phyloP scores from a whole-genome alignment of 805 yeast genomes.

The Saturnispora besseyi region DNA sequence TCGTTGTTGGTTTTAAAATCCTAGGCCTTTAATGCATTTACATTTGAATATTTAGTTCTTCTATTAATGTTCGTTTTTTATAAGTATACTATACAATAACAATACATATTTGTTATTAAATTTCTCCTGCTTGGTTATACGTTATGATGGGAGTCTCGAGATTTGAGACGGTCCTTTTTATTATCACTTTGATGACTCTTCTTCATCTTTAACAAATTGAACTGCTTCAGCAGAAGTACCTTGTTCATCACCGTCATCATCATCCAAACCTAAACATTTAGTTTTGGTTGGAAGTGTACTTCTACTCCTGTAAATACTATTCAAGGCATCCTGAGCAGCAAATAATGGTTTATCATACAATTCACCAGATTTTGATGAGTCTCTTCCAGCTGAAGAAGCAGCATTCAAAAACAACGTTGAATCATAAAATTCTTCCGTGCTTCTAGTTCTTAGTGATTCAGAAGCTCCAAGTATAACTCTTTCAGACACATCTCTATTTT shows the following conservation, averaged over 20 bases:
- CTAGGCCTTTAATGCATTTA: not conserved
- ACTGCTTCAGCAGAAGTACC: conserved; percentile 27
- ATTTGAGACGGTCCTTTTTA: not conserved
- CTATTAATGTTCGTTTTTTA: not conserved
- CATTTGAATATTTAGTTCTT: not conserved
- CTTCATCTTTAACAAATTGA: conserved; percentile 21
- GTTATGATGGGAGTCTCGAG: no score
- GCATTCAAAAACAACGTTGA: conserved; percentile 46
- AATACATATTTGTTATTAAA: no score
- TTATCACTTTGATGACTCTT: not conserved
- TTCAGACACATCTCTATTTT: conserved; percentile 48
- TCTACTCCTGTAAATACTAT: conserved; percentile 40
- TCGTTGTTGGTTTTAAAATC: conserved; percentile 56
- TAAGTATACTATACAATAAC: not conserved
- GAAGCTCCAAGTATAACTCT: conserved; percentile 43
- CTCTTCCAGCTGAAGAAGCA: conserved; percentile 29
- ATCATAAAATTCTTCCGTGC: conserved; percentile 40
- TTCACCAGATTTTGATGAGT: conserved; percentile 33
- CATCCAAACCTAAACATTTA: conserved; percentile 19
- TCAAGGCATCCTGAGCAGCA: conserved; percentile 41
- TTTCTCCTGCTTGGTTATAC: not conserved
- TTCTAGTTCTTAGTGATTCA: conserved; percentile 14
- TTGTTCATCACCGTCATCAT: conserved; percentile 18
- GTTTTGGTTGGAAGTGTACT: conserved; percentile 18
- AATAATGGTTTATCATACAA: conserved; percentile 54